phyloP scores from a whole-genome alignment of 495 filamentous ascomycete species.

The Aspergillus mulundensis region DNA sequence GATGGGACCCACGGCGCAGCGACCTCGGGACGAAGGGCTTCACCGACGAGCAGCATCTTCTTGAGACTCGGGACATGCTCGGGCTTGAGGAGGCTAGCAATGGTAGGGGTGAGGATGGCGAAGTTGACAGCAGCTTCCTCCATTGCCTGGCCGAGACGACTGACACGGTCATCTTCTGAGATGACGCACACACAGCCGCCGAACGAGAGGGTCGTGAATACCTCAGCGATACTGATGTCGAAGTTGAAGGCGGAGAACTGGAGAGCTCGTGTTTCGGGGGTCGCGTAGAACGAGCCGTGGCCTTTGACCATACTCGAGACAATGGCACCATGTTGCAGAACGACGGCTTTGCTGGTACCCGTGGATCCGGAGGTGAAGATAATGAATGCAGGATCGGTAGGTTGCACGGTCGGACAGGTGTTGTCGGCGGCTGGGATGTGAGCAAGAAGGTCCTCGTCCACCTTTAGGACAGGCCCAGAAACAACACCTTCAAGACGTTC shows the following conservation, averaged over 20 bases:
- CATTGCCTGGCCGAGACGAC: conserved; percentile 5
- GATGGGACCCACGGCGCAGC: conserved; percentile 2
- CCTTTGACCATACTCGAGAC: conserved; percentile 7
- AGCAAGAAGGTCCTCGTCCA: neutral
- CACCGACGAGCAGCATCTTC: conserved; percentile 9
- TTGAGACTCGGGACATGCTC: conserved; percentile 3
- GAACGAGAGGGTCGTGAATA: conserved; percentile 3
- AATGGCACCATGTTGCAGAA: conserved; percentile 6
- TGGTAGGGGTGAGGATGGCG: conserved; percentile 11
- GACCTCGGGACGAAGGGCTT: conserved; percentile 9
- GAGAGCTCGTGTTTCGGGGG: conserved; percentile 1
- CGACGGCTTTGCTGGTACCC: conserved; percentile 6
- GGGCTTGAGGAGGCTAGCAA: conserved; percentile 8
- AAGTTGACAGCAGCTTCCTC: conserved; percentile 11
- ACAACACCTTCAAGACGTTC: neutral
- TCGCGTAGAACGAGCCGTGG: conserved; percentile 3
- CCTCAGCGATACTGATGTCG: conserved; percentile 9
- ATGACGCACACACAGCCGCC: conserved; percentile 11
- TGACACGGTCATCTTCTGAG: conserved; percentile 11
- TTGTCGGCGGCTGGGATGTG: neutral
- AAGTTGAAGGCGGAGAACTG: conserved; percentile 11
- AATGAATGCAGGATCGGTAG: neutral
- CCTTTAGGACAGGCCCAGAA: neutral
- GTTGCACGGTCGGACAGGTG: neutral
- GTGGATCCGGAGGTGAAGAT: conserved; percentile 12